Percentiles rank a stretch among this genome's conserved stretches.
Conservation (phyloP, 2,329 filamentous ascomycete genomes). For the Pseudocercospora fijiensis region DNA sequence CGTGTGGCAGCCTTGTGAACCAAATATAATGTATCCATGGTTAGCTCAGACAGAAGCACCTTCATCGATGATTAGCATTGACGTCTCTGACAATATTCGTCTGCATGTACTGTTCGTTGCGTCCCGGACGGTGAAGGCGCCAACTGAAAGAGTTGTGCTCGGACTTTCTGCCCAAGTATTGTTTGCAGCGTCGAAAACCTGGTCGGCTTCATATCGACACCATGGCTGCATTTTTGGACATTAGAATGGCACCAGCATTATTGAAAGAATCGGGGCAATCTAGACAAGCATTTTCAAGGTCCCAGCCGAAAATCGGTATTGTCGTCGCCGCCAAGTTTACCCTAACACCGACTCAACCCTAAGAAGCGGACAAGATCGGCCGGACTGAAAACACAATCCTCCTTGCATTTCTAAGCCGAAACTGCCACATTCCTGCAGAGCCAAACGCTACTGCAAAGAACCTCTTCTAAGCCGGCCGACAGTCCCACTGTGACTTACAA, state of each 20-base stretch:
- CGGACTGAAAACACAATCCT: not conserved
- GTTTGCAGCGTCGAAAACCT: not conserved
- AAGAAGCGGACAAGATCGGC: not conserved
- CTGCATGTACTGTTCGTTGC: not conserved
- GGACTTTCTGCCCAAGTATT: not conserved
- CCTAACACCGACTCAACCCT: not conserved
- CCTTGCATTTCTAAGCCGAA: constrained; percentile 4
- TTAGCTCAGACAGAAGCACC: not conserved
- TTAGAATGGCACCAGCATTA: not conserved
- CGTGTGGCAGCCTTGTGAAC: not conserved
- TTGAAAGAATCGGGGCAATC: not conserved
- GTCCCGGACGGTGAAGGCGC: not conserved
- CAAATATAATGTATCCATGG: not conserved
- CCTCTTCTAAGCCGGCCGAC: not conserved
- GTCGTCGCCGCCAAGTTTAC: not conserved
- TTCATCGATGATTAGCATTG: not conserved
- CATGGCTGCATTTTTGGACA: not conserved
- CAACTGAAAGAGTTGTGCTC: not conserved
- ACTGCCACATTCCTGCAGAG: constrained; percentile 1
- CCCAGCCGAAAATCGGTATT: not conserved
- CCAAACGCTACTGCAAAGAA: not conserved
- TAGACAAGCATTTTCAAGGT: not conserved
- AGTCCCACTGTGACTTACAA: not conserved
- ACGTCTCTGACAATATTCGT: not conserved
- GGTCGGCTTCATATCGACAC: not conserved